Percentiles rank a stretch among this genome's conserved stretches.
Evolutionary conservation across 257 asterid species (phyloP).

Genomic region (Forsythia suspensa): DNA sequence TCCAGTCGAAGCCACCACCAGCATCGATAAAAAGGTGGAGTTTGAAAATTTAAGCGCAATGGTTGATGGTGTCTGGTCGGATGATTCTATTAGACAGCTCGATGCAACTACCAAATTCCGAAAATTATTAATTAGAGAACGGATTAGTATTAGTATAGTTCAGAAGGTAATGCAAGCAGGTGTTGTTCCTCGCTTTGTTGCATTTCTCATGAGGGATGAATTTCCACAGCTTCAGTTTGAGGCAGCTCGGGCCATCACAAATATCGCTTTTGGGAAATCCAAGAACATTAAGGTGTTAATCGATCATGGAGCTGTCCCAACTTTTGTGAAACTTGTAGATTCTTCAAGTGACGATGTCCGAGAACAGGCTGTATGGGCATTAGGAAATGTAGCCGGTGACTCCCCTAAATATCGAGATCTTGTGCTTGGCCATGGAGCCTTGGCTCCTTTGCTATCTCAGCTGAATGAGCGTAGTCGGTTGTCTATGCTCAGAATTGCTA

Average conservation of each 20-base stretch:
- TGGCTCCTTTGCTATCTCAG: no score
- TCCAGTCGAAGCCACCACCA: conserved; percentile 11
- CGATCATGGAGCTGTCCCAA: conserved; percentile 25
- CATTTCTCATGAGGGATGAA: conserved; percentile 44
- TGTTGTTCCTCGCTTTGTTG: conserved; percentile 40
- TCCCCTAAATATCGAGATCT: no score
- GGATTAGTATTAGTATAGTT: no score
- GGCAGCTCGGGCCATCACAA: conserved; percentile 16
- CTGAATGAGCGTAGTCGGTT: no score
- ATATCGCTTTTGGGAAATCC: conserved; percentile 48
- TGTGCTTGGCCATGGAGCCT: no score
- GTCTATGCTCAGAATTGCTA: no score
- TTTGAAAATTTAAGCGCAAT: conserved; percentile 38
- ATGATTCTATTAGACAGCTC: conserved; percentile 33
- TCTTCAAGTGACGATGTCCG: conserved; percentile 48
- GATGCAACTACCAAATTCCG: conserved; percentile 40
- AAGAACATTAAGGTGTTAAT: conserved; percentile 43
- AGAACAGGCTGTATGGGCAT: conserved; percentile 29
- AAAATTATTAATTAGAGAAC: conserved; percentile 14
- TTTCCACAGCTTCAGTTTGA: conserved; percentile 49
- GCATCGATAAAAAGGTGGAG: conserved; percentile 39
- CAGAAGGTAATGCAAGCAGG: not conserved
- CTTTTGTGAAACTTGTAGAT: conserved; percentile 33
- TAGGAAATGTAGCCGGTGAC: not conserved
- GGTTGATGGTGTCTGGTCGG: conserved; percentile 37